Evolutionary conservation across 305 asterid species (phyloP), one percentile per base, ranked within the genome.

Genomic region (Solanum hybrid): DNA sequence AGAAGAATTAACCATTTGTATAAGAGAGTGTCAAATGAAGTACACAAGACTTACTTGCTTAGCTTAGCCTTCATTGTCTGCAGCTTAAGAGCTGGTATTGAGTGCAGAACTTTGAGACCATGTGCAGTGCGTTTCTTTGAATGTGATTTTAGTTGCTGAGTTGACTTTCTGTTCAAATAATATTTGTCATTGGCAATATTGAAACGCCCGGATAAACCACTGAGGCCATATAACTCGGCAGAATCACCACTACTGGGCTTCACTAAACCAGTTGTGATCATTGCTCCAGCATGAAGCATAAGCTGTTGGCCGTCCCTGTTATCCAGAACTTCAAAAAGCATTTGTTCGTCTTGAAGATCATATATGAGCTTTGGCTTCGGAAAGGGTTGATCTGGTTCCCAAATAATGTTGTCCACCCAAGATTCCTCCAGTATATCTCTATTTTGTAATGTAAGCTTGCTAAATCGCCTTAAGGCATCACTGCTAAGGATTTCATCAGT

Each of bases 281-380:
- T 97, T 71, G 99, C 99, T 90, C 98, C 98, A 6, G 99, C 98
- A 90, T 98, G 99, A 93, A 93, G 95, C 95, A 92, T 93, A 85
- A 95, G 94, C 82, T 95, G 94, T 88, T 94, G 91, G 89, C 92
- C 92, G 87, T 95, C 98, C 91, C 93, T 94, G 89, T 90, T 90
- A 93, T 97, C 99, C 90, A 92, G 90, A 90, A 98, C 93, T 92
- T 98, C 99, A 89, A 98, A 98, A 93, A 97, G 99, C 99, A 98
- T 97, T 95, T 96, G 99, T 92, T 95, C 97, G 92, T 98, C 99
- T 92, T 94, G 98, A 91, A 98, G 98, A 92, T 98, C 99, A 91
- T 93, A 95, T 92, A 97, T 96, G 88, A 96, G 95, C 93, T 97
- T 97, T 76, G 99, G 98, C 93, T 92, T 97, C 46, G 91, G 89